A percentile compares a stretch with the other conserved stretches of the same genome.
Conservation (phyloP, 805 yeast genomes). For the Saccharomycopsis fibuligera region DNA sequence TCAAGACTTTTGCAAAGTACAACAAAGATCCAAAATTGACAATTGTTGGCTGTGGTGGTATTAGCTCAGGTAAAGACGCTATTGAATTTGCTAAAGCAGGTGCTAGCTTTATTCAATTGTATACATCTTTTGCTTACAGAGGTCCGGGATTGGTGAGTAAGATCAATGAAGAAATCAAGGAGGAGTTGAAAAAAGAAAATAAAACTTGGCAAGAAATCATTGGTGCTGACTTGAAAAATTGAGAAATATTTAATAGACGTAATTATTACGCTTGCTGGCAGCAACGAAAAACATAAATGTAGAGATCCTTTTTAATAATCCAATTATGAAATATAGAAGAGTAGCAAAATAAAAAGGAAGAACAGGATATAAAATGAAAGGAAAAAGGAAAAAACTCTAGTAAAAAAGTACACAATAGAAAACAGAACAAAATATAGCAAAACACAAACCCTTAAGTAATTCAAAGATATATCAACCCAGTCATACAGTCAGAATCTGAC, state of each 20-base stretch:
- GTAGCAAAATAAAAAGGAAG: not conserved
- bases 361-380: not conserved
- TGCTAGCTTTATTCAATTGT: constrained; percentile 80
- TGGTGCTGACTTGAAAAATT: constrained; percentile 52
- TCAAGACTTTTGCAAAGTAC: constrained; percentile 63
- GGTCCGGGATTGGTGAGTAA: constrained; percentile 80
- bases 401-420: not conserved
- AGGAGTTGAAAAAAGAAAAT: constrained; percentile 62
- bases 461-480: no score
- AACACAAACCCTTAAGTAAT: no score
- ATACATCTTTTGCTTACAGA: constrained; percentile 85
- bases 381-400: not conserved
- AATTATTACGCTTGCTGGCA: no score
- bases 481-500: no score
- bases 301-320: no score
- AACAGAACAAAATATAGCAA: no score
- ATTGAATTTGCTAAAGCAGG: constrained; percentile 91
- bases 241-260: no score
- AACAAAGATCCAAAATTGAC: constrained; percentile 63
- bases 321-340: not conserved
- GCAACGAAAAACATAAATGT: no score
- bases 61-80: constrained; percentile 80
- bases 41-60: constrained; percentile 92
- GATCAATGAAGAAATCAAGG: constrained; percentile 52
- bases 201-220: constrained; percentile 80